Evolutionary conservation across 108 stramenopile species (phyloP).

Genomic region (Pelagomonas calceolata): DNA sequence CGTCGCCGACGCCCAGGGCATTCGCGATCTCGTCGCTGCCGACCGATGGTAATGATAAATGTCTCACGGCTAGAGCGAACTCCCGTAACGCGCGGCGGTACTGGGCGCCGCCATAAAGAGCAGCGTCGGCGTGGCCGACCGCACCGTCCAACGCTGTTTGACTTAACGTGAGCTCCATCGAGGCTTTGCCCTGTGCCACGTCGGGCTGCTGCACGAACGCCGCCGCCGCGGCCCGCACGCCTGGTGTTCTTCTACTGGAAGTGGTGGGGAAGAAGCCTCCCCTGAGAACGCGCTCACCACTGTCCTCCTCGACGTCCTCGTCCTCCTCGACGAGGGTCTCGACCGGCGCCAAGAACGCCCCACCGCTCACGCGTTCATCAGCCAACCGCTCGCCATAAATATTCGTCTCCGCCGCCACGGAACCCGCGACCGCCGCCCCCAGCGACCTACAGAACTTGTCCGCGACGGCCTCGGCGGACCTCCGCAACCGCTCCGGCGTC

Average conservation of each 20-base stretch:
- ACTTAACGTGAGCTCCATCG: neutral
- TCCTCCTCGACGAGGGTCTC: neutral
- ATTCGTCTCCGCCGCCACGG: slow-evolving; percentile 61
- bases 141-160: slow-evolving; percentile 14
- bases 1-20: slow-evolving; percentile 77
- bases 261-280: neutral
- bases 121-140: slow-evolving; percentile 49
- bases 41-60: slow-evolving; percentile 63
- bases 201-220: neutral
- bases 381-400: slow-evolving; percentile 73
- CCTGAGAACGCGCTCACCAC: neutral
- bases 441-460: slow-evolving; percentile 69
- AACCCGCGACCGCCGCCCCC: slow-evolving; percentile 63
- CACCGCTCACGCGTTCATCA: slow-evolving; percentile 62
- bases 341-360: slow-evolving; percentile 40
- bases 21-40: slow-evolving; percentile 86
- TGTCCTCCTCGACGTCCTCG: neutral
- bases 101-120: slow-evolving; percentile 78
- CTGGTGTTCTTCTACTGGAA: no score
- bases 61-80: slow-evolving; percentile 69
- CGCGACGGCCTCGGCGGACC: slow-evolving; percentile 64
- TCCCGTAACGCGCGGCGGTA: slow-evolving; percentile 77
- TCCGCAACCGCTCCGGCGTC: slow-evolving; percentile 60
- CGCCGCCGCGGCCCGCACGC: neutral
- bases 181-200: neutral